Conservation (phyloP, 768 basidiomycete species). For the Mycena rebaudengoi region DNA sequence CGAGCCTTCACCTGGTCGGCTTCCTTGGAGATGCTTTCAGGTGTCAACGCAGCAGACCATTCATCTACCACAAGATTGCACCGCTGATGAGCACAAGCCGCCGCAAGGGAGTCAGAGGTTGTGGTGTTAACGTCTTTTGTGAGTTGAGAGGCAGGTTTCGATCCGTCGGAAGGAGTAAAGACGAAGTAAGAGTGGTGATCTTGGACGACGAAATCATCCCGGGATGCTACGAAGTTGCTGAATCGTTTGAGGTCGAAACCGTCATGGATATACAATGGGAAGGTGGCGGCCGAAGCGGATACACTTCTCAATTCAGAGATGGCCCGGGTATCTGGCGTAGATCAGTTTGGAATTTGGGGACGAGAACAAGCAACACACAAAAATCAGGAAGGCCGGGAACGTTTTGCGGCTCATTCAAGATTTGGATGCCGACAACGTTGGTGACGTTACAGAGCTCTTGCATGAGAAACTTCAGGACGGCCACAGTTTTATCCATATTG, state of each 20-base stretch:
- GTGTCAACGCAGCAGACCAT: constrained; percentile 83
- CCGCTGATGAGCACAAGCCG: constrained; percentile 34
- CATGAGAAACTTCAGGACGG: constrained; percentile 57
- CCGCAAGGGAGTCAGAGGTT: constrained; percentile 45
- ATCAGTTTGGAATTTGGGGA: constrained; percentile 9
- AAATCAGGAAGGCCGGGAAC: constrained; percentile 54
- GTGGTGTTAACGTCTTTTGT: constrained; percentile 53
- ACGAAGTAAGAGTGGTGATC: constrained; percentile 83
- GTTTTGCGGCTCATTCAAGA: constrained; percentile 68
- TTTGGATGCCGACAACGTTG: constrained; percentile 68
- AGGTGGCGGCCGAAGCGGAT: constrained; percentile 42
- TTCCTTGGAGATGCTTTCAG: constrained; percentile 60
- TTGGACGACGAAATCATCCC: constrained; percentile 70
- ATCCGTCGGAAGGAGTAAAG: constrained; percentile 62
- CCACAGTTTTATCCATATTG: constrained; percentile 61
- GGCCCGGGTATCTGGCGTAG: constrained; percentile 57
- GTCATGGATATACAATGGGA: constrained; percentile 77
- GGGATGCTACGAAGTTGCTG: constrained; percentile 54
- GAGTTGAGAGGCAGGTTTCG: constrained; percentile 63
- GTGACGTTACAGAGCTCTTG: constrained; percentile 50
- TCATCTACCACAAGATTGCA: constrained; percentile 79
- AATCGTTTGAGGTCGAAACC: constrained; percentile 68
- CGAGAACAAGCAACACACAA: constrained; percentile 37
- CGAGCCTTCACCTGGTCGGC: constrained; percentile 52
- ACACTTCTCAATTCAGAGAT: constrained; percentile 56